Base-by-base conservation (phyloP, 257 asterid species). In the Linaria vulgaris region DNA sequence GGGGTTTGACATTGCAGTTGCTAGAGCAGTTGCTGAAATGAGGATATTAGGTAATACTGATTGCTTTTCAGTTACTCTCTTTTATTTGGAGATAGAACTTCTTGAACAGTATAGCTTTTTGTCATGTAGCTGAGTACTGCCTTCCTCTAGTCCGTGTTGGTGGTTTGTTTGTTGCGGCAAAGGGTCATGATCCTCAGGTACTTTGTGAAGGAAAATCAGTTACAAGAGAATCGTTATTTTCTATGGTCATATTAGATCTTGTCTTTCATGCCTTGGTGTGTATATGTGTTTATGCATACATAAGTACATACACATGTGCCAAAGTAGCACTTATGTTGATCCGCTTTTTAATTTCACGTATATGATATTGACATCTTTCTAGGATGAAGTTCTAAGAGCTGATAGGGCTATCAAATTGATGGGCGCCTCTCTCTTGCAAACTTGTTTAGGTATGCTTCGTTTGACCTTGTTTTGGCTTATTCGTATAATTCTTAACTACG, bases 21-120 rank as follows among this genome's bases (percentile, higher is more conserved):
- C 96, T 61, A 79, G 96, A 85, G 98, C 98, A 67, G 98, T 91
- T 66, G 96, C 96, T 54, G 98, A 91, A 69, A 86, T 88, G 98
- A 85, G 96, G 80, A 66, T 88, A 63, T 67, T 91, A 46, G 95
- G 96, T 91, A 82, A 71, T 56, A n/a, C 12, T 31, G 47, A 64
- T 50, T 55, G 19, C 19, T 19, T 53, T 12, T 1, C 17, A 53
- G 43, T 22, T 19, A 5, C 41, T 34, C 30, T 15, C 39, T 61
- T 63, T 62, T 41, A 9, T 63, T 53, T 57, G 20, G 12, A 23
- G 24, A 38, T 67, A 37, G 38, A 27, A 37, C 52, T 70, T 53
- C 62, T 59, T 68, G 31, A 78, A 38, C 63, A 62, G 51, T 17
- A 50, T 11, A 14, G 58, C 64, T 48, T 17, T 66, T 70, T 80